Evolutionary conservation across 1,284 basidiomycete genomes (phyloP).

Genomic region (Nidula niveotomentosa): DNA sequence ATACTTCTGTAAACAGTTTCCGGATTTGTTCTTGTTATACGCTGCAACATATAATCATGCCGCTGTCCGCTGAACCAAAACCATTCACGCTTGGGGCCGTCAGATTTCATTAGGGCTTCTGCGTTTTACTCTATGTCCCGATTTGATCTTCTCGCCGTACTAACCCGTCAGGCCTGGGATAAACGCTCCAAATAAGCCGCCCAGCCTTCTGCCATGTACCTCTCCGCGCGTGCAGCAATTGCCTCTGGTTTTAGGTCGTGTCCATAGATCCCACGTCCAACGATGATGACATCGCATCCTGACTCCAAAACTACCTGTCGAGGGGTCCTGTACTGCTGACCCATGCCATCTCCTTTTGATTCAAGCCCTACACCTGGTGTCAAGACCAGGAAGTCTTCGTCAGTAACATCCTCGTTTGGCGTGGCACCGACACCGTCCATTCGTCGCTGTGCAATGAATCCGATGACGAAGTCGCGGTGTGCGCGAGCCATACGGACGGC

Average conservation of each 20-base stretch:
- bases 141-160: too few relatives aligned
- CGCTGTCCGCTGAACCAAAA: too few relatives aligned
- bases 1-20: too few relatives aligned
- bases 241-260: conserved; percentile 52
- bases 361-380: conserved; percentile 95
- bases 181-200: conserved; percentile 75
- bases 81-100: too few relatives aligned
- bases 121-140: too few relatives aligned
- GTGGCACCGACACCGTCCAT: conserved; percentile 67
- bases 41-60: too few relatives aligned
- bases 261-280: conserved; percentile 95
- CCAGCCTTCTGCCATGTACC: conserved; percentile 91
- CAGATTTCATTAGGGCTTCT: too few relatives aligned
- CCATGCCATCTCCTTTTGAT: conserved; percentile 82
- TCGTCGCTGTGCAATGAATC: conserved; percentile 90
- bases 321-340: conserved; percentile 97
- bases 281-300: conserved; percentile 98
- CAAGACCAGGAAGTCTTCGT: conserved; percentile 87
- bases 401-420: conserved; percentile 25
- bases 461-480: conserved; percentile 86
- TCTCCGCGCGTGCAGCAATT: conserved; percentile 72
- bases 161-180: background rate
- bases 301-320: conserved; percentile 79
- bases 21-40: too few relatives aligned
- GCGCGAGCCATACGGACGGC: conserved; percentile 87